phyloP scores from a whole-genome alignment of 306 rosid genomes.

The Glycyrrhiza uralensis region DNA sequence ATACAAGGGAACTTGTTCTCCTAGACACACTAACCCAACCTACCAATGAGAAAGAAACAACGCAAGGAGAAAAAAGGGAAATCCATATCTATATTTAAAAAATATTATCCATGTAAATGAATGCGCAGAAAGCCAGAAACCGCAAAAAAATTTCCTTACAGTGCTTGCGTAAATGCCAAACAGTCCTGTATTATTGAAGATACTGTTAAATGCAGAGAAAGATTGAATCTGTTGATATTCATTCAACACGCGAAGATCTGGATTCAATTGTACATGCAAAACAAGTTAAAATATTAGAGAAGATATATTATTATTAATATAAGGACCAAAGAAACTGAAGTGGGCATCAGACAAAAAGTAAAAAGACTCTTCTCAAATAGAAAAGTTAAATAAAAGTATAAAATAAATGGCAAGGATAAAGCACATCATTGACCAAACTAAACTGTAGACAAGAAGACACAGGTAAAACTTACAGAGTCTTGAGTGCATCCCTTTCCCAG shows the following conservation, averaged over 20 bases:
- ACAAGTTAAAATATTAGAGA: not conserved
- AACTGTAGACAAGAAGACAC: not conserved
- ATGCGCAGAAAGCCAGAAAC: not conserved
- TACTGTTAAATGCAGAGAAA: slow-evolving; percentile 90
- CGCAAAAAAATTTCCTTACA: slow-evolving; percentile 45
- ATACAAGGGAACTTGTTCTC: not conserved
- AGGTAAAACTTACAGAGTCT: slow-evolving; percentile 71
- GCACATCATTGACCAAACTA: not conserved
- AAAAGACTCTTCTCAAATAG: not conserved
- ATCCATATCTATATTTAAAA: not conserved
- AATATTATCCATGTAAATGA: not conserved
- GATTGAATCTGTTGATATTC: slow-evolving; percentile 74
- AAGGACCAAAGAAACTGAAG: slow-evolving; percentile 14
- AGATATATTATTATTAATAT: not conserved
- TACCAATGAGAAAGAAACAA: not conserved
- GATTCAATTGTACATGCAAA: slow-evolving; percentile 13
- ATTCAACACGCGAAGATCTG: slow-evolving; percentile 86
- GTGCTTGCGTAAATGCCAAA: slow-evolving; percentile 86
- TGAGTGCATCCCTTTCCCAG: slow-evolving; percentile 98
- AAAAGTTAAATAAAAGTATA: not conserved
- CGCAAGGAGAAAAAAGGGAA: not conserved
- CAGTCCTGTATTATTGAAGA: slow-evolving; percentile 82
- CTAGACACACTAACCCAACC: not conserved
- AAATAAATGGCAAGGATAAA: slow-evolving; percentile 1
- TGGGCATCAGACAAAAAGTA: not conserved